Conservation (phyloP, 2,329 filamentous ascomycete species). For the Gnomoniopsis sp. region DNA sequence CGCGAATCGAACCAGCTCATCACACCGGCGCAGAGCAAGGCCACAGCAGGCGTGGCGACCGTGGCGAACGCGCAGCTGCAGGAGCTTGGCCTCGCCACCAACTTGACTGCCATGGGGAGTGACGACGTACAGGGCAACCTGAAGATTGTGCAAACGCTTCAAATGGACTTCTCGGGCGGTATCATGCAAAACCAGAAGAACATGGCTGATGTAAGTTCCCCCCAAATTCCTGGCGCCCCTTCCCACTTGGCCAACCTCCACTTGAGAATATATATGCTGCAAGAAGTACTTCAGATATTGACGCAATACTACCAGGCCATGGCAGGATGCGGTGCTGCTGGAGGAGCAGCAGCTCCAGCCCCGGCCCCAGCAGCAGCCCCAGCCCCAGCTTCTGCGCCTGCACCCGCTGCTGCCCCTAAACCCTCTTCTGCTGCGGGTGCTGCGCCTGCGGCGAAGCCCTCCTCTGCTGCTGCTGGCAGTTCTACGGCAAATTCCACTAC, state of each 20-base stretch:
- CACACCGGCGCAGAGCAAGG: slow-evolving; percentile 15
- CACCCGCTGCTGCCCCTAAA: neutral
- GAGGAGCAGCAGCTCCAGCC: neutral
- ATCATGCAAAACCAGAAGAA: slow-evolving; percentile 21
- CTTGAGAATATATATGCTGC: neutral
- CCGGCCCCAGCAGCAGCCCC: neutral
- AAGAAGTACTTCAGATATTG: neutral
- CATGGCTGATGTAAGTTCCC: slow-evolving; percentile 14
- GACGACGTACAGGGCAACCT: slow-evolving; percentile 16
- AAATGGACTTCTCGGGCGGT: slow-evolving; percentile 19
- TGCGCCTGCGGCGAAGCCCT: neutral
- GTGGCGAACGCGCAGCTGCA: slow-evolving; percentile 19
- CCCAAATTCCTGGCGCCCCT: neutral
- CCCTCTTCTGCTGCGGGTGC: neutral
- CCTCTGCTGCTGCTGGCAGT: no score
- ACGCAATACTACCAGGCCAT: neutral
- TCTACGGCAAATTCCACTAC: neutral
- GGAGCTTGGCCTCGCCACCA: slow-evolving; percentile 13
- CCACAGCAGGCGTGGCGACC: slow-evolving; percentile 17
- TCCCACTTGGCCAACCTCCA: neutral
- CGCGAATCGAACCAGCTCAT: slow-evolving; percentile 23
- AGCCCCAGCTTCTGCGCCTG: neutral
- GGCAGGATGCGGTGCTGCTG: neutral
- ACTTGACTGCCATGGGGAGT: slow-evolving; percentile 9
- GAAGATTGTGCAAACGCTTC: slow-evolving; percentile 12